These are phyloP conservation scores for Silene latifolia DNA, from an alignment of 148 eudicot genomes.

Conservation along the genomic window DNA sequence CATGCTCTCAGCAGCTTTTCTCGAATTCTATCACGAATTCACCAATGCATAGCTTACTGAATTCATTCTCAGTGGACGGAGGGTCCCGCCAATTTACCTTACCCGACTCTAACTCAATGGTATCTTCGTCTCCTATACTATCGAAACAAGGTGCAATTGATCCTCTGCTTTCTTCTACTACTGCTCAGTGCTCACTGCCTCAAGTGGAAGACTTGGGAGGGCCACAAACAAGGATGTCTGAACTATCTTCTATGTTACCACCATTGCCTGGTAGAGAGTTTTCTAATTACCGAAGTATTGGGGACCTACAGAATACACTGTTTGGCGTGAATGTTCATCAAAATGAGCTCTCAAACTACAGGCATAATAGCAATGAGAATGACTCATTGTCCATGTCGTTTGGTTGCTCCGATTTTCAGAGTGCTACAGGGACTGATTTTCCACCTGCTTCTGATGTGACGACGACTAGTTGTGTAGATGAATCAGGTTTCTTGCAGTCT, in stretches of 20 bases:
- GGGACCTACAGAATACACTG: conserved; percentile 57
- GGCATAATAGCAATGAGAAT: conserved; percentile 39
- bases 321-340: conserved; percentile 71
- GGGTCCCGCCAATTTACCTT: conserved; percentile 48
- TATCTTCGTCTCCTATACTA: conserved; percentile 48
- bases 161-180: conserved; percentile 42
- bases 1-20: conserved; percentile 40
- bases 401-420: conserved; percentile 51
- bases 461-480: conserved; percentile 63
- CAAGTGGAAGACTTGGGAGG: conserved; percentile 47
- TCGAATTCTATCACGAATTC: conserved; percentile 43
- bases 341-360: conserved; percentile 53
- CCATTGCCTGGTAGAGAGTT: conserved; percentile 71
- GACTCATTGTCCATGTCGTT: conserved; percentile 49
- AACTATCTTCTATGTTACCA: conserved; percentile 53
- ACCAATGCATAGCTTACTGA: conserved; percentile 58
- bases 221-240: conserved; percentile 50
- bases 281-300: conserved; percentile 51
- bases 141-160: conserved; percentile 62
- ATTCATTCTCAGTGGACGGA: conserved; percentile 63
- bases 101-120: conserved; percentile 40
- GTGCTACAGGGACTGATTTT: conserved; percentile 52
- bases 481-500: conserved; percentile 76
- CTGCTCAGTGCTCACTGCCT: conserved; percentile 38
- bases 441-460: conserved; percentile 51